Evolutionary conservation across 2,329 filamentous ascomycete species (phyloP).

Genomic region (Xylaria sp.): DNA sequence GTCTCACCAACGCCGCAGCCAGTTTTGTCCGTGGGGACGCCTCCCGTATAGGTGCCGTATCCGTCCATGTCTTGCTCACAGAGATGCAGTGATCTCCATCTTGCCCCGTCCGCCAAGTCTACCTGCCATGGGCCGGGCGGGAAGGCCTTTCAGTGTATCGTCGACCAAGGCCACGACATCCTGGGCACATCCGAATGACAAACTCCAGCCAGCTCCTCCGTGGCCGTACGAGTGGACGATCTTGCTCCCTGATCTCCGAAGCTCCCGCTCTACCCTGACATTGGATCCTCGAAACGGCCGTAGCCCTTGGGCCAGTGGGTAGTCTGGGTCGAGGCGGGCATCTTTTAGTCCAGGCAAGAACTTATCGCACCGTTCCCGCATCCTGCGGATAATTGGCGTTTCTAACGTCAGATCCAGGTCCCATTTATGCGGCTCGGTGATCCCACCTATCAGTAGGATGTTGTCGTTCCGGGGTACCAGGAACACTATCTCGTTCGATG

Average conservation of each 20-base stretch:
- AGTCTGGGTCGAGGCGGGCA: conserved; percentile 53
- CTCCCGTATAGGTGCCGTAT: conserved; percentile 1
- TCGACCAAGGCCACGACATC: conserved; percentile 52
- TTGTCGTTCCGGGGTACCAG: conserved; percentile 57
- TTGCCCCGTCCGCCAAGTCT: conserved; percentile 40
- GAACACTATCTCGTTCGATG: conserved; percentile 55
- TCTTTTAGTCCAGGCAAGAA: conserved; percentile 55
- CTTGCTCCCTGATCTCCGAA: conserved; percentile 48
- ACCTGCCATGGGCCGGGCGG: conserved; percentile 47
- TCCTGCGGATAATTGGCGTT: conserved; percentile 53
- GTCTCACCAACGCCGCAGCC: conserved; percentile 12
- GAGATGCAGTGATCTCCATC: conserved; percentile 36
- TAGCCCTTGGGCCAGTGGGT: conserved; percentile 56
- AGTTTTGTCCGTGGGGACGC: conserved; percentile 12
- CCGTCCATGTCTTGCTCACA: conserved; percentile 14
- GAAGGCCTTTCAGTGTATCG: conserved; percentile 47
- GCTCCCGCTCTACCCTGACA: conserved; percentile 57
- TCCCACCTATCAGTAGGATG: conserved; percentile 55
- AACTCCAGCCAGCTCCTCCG: conserved; percentile 56
- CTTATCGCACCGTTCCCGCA: conserved; percentile 56
- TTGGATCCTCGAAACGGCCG: conserved; percentile 54
- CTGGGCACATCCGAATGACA: conserved; percentile 54
- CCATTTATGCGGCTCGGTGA: conserved; percentile 52
- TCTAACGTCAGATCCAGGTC: conserved; percentile 53
- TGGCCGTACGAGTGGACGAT: conserved; percentile 59